Evolutionary conservation across 2,329 filamentous ascomycete genomes (phyloP).

Genomic region (Fusarium cicatricum): DNA sequence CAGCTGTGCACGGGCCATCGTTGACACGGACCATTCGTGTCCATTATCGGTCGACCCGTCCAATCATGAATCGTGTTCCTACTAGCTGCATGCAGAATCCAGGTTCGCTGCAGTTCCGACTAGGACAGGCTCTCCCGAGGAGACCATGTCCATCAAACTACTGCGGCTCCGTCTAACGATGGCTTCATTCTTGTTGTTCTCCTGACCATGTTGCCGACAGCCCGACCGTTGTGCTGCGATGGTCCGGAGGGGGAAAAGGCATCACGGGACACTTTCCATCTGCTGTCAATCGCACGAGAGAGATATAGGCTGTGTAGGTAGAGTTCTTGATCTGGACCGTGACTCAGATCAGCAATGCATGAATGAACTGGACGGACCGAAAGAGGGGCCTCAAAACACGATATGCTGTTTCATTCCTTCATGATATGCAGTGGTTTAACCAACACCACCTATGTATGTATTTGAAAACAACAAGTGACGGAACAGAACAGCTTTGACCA

Average conservation of each 20-base stretch:
- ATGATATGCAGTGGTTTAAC: background rate
- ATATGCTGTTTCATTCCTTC: background rate
- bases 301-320: background rate
- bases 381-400: background rate
- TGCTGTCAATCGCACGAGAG: constrained; percentile 1
- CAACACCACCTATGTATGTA: too few relatives aligned
- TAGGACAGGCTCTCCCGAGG: background rate
- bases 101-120: constrained; percentile 9
- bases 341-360: constrained; percentile 20
- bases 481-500: background rate
- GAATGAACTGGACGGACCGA: background rate
- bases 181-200: constrained; percentile 20
- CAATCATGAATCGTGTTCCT: constrained; percentile 33
- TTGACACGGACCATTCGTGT: constrained; percentile 15
- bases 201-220: constrained; percentile 31
- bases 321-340: background rate
- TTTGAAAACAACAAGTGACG: background rate
- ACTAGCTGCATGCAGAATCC: constrained; percentile 37
- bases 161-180: constrained; percentile 16
- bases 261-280: constrained; percentile 27
- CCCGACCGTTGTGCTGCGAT: constrained; percentile 25
- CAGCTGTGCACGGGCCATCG: constrained; percentile 27
- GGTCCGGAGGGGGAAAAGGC: constrained; percentile 6
- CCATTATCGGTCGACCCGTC: constrained; percentile 17
- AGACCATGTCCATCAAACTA: constrained; percentile 8